A percentile compares a stretch with the other conserved stretches of the same genome.
Evolutionary conservation across 306 rosid genomes (phyloP).

Genomic region (Trichosanthes cucumerina): DNA sequence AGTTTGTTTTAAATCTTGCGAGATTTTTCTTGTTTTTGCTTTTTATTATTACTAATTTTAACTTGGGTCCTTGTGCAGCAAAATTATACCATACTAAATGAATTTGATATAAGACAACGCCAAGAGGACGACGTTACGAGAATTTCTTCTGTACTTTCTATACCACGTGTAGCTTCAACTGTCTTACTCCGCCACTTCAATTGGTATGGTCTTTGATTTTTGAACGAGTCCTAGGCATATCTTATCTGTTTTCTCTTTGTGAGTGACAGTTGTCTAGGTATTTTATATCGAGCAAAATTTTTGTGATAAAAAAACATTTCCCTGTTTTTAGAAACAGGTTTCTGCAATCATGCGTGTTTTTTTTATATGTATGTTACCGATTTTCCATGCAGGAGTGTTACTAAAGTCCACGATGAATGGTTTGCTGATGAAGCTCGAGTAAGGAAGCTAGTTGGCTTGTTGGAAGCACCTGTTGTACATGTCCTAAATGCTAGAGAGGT

Average conservation of each 20-base stretch:
- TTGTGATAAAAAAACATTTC: not conserved
- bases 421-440: constrained; percentile 59
- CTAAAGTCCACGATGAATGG: constrained; percentile 66
- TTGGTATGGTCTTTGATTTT: constrained; percentile 23
- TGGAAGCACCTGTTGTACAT: constrained; percentile 32
- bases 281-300: not conserved
- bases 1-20: not conserved
- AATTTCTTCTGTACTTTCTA: constrained; percentile 48
- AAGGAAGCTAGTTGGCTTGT: constrained; percentile 50
- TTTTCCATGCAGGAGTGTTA: constrained; percentile 31
- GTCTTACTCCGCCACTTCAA: constrained; percentile 55
- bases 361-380: not conserved
- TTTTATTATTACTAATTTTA: not conserved
- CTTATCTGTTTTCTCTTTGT: not conserved
- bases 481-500: constrained; percentile 19
- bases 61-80: constrained; percentile 24
- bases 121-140: constrained; percentile 50
- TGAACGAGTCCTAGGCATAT: not conserved
- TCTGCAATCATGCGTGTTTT: not conserved
- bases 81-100: constrained; percentile 47
- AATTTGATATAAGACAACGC: constrained; percentile 41
- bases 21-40: not conserved
- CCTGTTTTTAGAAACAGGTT: not conserved
- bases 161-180: constrained; percentile 45
- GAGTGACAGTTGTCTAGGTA: not conserved